Evolutionary conservation across 1,284 basidiomycete genomes (phyloP).

Genomic region (Apiotrichum montevideense): DNA sequence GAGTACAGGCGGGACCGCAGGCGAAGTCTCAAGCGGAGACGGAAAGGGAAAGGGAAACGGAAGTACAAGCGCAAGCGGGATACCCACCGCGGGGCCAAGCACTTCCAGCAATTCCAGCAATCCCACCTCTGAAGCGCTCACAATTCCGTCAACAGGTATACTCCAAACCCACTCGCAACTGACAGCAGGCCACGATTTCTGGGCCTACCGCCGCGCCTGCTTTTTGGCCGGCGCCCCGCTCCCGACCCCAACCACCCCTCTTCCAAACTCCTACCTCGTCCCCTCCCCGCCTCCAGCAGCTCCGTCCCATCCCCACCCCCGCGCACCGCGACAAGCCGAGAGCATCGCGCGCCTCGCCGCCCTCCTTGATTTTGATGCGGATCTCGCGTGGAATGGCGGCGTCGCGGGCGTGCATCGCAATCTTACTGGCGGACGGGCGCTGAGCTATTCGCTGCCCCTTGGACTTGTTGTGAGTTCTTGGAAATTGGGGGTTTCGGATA

Average conservation of each 20-base stretch:
- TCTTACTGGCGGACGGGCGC: constrained; percentile 27
- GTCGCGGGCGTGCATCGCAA: constrained; percentile 29
- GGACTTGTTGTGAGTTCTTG: constrained; percentile 37
- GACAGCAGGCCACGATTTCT: constrained; percentile 36
- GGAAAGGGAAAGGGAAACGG: too few species aligned
- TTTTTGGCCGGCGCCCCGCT: constrained; percentile 35
- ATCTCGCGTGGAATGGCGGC: constrained; percentile 36
- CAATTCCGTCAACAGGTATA: neutral
- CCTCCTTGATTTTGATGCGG: constrained; percentile 29
- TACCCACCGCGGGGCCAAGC: too few species aligned
- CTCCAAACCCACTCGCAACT: too few species aligned
- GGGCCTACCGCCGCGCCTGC: constrained; percentile 36
- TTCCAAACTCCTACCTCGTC: neutral
- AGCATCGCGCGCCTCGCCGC: constrained; percentile 30
- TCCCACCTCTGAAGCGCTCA: neutral
- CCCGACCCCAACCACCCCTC: constrained; percentile 10
- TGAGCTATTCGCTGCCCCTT: constrained; percentile 33
- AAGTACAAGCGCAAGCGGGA: too few species aligned
- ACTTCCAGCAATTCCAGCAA: too few species aligned
- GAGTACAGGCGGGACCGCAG: too few species aligned
- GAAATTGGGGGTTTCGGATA: neutral
- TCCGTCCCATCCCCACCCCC: constrained; percentile 20
- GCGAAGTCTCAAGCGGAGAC: too few species aligned
- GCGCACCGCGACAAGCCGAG: constrained; percentile 3
- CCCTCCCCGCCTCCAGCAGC: neutral